These are phyloP conservation scores for Xylaria sp. DNA, from an alignment of 2,329 filamentous ascomycete species.

Conservation along the genomic window DNA sequence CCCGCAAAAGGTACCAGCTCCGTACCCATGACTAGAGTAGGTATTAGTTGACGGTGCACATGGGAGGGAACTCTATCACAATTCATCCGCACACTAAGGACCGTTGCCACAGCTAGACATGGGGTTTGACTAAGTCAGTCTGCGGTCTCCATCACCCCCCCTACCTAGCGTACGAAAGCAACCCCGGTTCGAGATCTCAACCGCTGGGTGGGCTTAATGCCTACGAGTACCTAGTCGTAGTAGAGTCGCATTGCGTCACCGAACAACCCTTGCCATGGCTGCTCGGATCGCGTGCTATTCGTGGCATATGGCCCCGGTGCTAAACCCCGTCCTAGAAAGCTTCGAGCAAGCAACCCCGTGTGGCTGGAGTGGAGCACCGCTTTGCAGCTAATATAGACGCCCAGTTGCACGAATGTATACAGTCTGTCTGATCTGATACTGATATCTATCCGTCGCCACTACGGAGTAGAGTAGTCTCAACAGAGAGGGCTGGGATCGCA, in stretches of 20 bases:
- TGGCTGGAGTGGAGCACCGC: no score
- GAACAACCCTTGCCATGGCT: neutral
- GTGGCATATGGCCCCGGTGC: neutral
- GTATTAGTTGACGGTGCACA: neutral
- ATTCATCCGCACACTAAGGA: neutral
- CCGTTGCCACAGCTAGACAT: neutral
- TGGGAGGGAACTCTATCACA: neutral
- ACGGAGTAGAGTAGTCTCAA: no score
- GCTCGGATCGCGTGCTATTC: neutral
- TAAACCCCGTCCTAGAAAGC: no score
- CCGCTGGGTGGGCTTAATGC: neutral
- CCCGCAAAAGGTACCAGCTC: neutral
- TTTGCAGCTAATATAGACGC: no score
- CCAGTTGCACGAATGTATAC: no score
- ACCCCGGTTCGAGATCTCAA: neutral
- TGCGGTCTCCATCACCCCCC: no score
- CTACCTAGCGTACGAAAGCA: neutral
- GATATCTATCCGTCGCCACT: no score
- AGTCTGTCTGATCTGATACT: no score
- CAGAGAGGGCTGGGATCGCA: no score
- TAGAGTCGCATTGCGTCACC: neutral
- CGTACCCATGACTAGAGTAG: neutral
- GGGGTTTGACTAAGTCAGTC: neutral
- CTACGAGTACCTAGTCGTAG: neutral
- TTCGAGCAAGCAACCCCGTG: no score